phyloP scores from a whole-genome alignment of 2,329 filamentous ascomycete genomes.

The Colletotrichum tamarilloi region DNA sequence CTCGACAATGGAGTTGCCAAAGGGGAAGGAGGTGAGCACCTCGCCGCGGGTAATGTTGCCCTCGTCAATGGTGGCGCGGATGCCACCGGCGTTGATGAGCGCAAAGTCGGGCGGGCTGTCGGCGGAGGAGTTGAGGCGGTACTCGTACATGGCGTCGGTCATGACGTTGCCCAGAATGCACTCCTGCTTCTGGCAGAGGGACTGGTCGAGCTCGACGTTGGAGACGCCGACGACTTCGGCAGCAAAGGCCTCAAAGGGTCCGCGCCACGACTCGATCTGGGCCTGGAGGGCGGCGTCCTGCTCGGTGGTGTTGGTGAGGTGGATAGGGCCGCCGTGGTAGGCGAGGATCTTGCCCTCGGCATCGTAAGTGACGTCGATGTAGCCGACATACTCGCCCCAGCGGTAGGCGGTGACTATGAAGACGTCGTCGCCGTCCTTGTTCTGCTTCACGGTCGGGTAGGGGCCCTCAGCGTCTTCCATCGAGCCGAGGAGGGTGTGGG shows the following conservation, averaged over 20 bases:
- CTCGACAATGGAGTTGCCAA: constrained; percentile 73
- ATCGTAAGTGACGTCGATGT: constrained; percentile 75
- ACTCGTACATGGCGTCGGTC: constrained; percentile 70
- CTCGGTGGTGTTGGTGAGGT: constrained; percentile 69
- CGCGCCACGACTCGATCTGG: constrained; percentile 68
- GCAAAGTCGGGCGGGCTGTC: constrained; percentile 63
- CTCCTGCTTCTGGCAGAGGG: constrained; percentile 66
- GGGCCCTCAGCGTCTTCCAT: constrained; percentile 67
- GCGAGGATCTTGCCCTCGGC: constrained; percentile 68
- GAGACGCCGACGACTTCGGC: constrained; percentile 66
- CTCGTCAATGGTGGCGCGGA: constrained; percentile 71
- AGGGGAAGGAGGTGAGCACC: constrained; percentile 73
- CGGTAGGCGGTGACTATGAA: constrained; percentile 76
- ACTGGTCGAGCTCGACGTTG: constrained; percentile 68
- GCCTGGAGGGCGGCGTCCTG: constrained; percentile 67
- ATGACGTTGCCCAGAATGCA: constrained; percentile 68
- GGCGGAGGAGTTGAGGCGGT: constrained; percentile 60
- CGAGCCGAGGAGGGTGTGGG: constrained; percentile 69
- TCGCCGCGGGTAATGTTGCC: constrained; percentile 72
- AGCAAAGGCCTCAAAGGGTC: constrained; percentile 70
- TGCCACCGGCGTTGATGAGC: constrained; percentile 72
- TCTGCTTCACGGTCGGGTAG: constrained; percentile 72
- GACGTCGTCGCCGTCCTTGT: constrained; percentile 72
- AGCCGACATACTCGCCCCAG: constrained; percentile 76
- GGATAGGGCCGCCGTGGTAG: constrained; percentile 73